Conservation (phyloP, 1,284 basidiomycete genomes). For the Sanguinoderma infundibulare region DNA sequence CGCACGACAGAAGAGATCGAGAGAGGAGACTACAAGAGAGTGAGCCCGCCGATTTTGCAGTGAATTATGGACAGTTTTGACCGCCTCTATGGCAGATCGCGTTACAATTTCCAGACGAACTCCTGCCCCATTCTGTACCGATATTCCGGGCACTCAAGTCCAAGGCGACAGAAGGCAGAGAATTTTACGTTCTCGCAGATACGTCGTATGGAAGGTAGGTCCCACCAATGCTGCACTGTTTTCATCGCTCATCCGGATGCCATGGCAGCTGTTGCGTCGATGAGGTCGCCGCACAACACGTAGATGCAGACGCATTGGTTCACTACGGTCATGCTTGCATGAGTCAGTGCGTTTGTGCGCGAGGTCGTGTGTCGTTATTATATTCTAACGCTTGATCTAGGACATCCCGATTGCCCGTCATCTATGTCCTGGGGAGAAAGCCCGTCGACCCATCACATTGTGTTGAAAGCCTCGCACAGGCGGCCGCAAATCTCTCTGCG, state of each 20-base stretch:
- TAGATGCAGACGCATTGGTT: conserved; percentile 90
- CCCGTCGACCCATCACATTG: conserved; percentile 57
- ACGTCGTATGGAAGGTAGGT: conserved; percentile 94
- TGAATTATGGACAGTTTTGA: no score
- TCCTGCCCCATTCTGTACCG: conserved; percentile 86
- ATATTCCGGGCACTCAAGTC: conserved; percentile 79
- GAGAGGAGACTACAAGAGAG: conserved; percentile 60
- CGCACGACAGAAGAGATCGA: conserved; percentile 57
- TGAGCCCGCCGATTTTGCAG: conserved; percentile 29
- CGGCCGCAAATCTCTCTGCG: conserved; percentile 10
- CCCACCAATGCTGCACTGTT: neutral
- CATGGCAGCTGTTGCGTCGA: conserved; percentile 90
- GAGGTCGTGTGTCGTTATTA: neutral
- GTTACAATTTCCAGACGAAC: conserved; percentile 96
- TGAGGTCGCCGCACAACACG: conserved; percentile 93
- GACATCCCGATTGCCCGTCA: conserved; percentile 79
- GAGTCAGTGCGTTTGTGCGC: conserved; percentile 64
- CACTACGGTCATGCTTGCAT: conserved; percentile 98
- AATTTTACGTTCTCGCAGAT: conserved; percentile 93
- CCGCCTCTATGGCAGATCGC: conserved; percentile 63
- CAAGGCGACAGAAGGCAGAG: conserved; percentile 50
- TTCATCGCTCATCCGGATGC: conserved; percentile 1
- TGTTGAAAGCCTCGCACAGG: conserved; percentile 45
- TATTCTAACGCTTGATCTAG: conserved; percentile 39
- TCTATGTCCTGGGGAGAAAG: conserved; percentile 86